These are phyloP conservation scores for Cyberlindnera lachancei DNA, from an alignment of 805 yeast species.

Conservation along the genomic window DNA sequence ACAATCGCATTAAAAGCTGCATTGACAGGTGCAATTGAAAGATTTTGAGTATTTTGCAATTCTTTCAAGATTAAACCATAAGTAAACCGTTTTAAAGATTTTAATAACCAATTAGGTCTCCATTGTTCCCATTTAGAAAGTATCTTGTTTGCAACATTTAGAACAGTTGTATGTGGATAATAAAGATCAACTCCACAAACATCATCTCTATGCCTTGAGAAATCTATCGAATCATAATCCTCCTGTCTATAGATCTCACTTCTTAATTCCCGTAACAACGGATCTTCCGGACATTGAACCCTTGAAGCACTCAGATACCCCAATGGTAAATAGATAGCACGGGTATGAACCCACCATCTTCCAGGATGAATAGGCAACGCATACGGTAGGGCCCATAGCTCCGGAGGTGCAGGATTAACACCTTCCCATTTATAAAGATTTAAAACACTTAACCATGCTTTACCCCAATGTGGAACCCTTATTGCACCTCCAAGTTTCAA, in stretches of 20 bases:
- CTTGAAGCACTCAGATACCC: slow-evolving; percentile 66
- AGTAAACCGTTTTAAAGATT: slow-evolving; percentile 41
- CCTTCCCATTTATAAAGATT: slow-evolving; percentile 92
- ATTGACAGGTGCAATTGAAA: slow-evolving; percentile 91
- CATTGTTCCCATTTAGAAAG: slow-evolving; percentile 61
- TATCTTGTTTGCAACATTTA: slow-evolving; percentile 54
- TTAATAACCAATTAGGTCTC: slow-evolving; percentile 68
- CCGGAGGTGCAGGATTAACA: slow-evolving; percentile 97
- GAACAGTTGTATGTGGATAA: slow-evolving; percentile 75
- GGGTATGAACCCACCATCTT: slow-evolving; percentile 98
- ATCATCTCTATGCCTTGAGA: slow-evolving; percentile 62
- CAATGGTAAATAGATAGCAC: slow-evolving; percentile 83
- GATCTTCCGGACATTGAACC: slow-evolving; percentile 51
- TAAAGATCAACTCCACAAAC: slow-evolving; percentile 91
- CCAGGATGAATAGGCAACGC: slow-evolving; percentile 83
- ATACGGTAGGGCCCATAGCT: slow-evolving; percentile 83
- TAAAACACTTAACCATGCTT: slow-evolving; percentile 77
- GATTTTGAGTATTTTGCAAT: slow-evolving; percentile 63
- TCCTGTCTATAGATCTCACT: slow-evolving; percentile 59
- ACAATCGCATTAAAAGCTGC: slow-evolving; percentile 79
- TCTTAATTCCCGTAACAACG: slow-evolving; percentile 60
- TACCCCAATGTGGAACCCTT: slow-evolving; percentile 96
- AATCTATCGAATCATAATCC: slow-evolving; percentile 62
- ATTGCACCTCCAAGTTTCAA: slow-evolving; percentile 80
- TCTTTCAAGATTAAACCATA: slow-evolving; percentile 69